Base-by-base conservation (phyloP, 2,329 filamentous ascomycete species). In the Trichoderma sp. region DNA sequence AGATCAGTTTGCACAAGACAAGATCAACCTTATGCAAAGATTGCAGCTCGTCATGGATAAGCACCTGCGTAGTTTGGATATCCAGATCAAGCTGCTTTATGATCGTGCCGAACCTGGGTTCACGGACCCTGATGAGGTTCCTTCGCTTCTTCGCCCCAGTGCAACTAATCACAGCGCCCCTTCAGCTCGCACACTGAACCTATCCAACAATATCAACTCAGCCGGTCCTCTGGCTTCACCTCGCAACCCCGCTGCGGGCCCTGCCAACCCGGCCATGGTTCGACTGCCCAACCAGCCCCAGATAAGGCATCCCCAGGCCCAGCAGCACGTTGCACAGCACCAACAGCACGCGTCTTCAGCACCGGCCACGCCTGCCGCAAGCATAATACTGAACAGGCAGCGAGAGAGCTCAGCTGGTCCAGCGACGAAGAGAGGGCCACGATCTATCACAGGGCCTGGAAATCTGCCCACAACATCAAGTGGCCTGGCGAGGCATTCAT, bases 1-100 rank as follows among this genome's bases (percentile, higher is more conserved):
- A 65, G 89, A 94, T 71, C 83, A 88, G 70, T 81, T 96, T 39
- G 89, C 93, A 68, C 86, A 89, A 66, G 92, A 96, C 76, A 96
- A 96, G 82, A 84, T 92, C 65, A 85, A 84, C 3, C 81, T 96
- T 34, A 85, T 89, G 4, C 85, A 90, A 71, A 93, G 91, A 79
- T 81, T 88, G 68, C 84, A 88, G 74, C 76, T 81, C 59, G 81
- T 85, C 52, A 83, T 88, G 76, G 88, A 90, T 75, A 89, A 89
- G 74, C 88, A 90, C 80, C 83, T 83, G 73, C 86, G 81, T 76
- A 87, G 82, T 76, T 89, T 86, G 77, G 91, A 91, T 74, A 77
- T 82, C 60, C 86, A 90, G 74, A 85, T 90, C 73, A 90, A 90
- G 74, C 79, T 83, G 58, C 80, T 90, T 30, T 86, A 87, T 77